These are phyloP conservation scores for Hibiscus syriacus DNA, from an alignment of 345 rosid genomes.

Conservation along the genomic window DNA sequence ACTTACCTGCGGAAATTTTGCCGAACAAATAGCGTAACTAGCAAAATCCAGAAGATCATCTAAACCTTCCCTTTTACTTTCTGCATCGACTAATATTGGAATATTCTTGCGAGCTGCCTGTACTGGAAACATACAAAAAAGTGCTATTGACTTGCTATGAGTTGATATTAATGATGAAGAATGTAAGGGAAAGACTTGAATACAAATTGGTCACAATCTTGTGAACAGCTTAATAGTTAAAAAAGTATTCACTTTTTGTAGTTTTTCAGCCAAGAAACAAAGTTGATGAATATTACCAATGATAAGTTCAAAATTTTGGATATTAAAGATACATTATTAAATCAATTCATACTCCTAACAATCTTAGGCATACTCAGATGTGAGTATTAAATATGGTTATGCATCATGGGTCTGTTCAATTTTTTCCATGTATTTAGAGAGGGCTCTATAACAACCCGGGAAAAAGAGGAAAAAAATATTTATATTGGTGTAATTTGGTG, in stretches of 20 bases:
- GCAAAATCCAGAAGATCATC: conserved; percentile 66
- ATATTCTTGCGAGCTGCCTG: conserved; percentile 72
- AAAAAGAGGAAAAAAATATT: too few relatives aligned
- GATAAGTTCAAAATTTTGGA: background rate
- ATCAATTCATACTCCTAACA: background rate
- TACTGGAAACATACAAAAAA: conserved; percentile 35
- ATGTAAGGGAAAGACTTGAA: background rate
- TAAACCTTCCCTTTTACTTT: conserved; percentile 64
- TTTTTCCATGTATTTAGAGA: background rate
- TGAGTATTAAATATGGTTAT: background rate
- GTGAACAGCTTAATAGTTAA: background rate
- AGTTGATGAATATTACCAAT: background rate
- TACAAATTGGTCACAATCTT: background rate
- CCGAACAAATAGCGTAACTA: conserved; percentile 66
- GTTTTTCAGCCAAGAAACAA: background rate
- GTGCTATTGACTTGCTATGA: background rate
- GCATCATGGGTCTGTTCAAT: background rate
- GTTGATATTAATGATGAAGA: conserved; percentile 7
- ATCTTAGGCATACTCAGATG: background rate
- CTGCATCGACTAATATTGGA: conserved; percentile 80
- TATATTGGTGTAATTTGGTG: too few relatives aligned
- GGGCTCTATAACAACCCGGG: too few relatives aligned
- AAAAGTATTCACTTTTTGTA: background rate
- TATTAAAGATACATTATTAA: background rate
- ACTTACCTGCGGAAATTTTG: conserved; percentile 72